Base-by-base conservation (phyloP, 345 rosid genomes). In the Populus nigra region DNA sequence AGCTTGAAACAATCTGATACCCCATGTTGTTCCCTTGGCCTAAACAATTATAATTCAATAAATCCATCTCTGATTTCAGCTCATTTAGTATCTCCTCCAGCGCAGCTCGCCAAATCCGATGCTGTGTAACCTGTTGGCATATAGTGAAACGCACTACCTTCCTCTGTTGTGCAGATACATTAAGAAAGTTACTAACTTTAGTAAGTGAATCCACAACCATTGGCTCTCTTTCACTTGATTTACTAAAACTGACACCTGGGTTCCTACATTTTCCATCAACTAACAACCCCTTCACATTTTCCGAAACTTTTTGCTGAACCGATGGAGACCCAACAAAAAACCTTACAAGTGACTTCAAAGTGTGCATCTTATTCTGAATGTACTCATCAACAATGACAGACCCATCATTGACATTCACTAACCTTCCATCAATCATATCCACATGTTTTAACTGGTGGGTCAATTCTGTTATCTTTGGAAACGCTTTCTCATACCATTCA, bases 61-160 rank as follows among this genome's bases (percentile, higher is more conserved):
- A 82, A 74, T 81, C 90, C 78, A 91, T 73, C 80, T 91, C 94
- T n/a, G 67, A 79, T 76, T 86, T 90, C 72, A 93, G 81, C n/a
- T 77, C 84, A 55, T 85, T 88, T 2, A 94, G 72, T 68, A 90
- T 67, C 88, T 89, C 90, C 85, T 86, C 81, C 22, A 91, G 88
- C 1, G 89, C 82, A 29, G 92, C 90, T 25, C 83, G 81, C 95
- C 97, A 93, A 78, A 94, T 91, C 74, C 88, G 88, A 74, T 87
- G 82, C 78, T 85, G 88, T 9, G 97, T 91, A 25, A 94, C 93
- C 85, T 88, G 97, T 9, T 91, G 87, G 81, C 92, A 86, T 12
- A 94, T 81, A 0, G 84, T 49, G 59, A 73, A 41, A 20, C 96
- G 87, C 75, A 90, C 96, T 22, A 79, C 69, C 83, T 94, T 90